phyloP scores from a whole-genome alignment of 169 alveolate species.

The Amoebophrya sp. region DNA sequence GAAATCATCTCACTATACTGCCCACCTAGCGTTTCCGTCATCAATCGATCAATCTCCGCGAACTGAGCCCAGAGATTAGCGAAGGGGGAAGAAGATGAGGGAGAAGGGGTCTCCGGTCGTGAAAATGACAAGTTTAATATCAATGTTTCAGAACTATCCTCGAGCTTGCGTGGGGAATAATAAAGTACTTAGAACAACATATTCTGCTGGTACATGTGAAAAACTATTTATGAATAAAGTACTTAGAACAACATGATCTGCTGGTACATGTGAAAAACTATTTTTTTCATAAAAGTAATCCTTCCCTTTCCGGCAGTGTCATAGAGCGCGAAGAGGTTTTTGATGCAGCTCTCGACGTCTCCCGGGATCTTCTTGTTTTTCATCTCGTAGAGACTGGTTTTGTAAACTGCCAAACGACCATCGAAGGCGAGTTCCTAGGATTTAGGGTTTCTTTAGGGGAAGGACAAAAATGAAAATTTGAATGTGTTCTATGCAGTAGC shows the following conservation, averaged over 20 bases:
- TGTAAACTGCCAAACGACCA: not conserved
- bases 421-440: not conserved
- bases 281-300: too few relatives aligned
- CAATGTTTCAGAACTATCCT: not conserved
- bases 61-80: constrained; percentile 49
- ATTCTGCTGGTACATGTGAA: not conserved
- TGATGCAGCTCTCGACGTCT: constrained; percentile 48
- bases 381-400: not conserved
- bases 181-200: not conserved
- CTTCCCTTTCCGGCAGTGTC: constrained; percentile 46
- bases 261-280: too few relatives aligned
- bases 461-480: too few relatives aligned
- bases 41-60: constrained; percentile 49
- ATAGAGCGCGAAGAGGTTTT: constrained; percentile 47
- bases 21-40: constrained; percentile 52
- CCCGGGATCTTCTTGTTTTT: constrained; percentile 48
- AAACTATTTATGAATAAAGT: too few relatives aligned
- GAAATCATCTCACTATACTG: constrained; percentile 53
- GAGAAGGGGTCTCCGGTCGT: not conserved
- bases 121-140: not conserved
- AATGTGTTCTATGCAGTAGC: too few relatives aligned
- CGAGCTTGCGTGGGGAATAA: not conserved
- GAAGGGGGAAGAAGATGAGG: not conserved
- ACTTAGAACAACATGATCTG: too few relatives aligned
- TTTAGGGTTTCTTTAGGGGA: too few relatives aligned